Evolutionary conservation across 2,329 filamentous ascomycete genomes (phyloP).

Genomic region (Fusarium secorum): DNA sequence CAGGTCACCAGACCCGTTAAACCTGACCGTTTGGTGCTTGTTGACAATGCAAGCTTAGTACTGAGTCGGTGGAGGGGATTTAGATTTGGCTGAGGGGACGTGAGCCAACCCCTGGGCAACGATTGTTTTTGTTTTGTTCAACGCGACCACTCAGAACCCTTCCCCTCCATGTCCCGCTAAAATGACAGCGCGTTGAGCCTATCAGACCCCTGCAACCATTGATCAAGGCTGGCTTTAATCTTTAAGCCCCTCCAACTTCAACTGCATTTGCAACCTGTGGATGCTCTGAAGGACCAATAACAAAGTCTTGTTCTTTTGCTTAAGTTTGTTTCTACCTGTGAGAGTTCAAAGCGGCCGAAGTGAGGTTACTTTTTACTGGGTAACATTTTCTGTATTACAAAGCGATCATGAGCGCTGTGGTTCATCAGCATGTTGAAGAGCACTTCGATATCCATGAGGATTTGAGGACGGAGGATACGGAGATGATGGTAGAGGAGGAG

Average conservation of each 20-base stretch:
- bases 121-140: constrained; percentile 49
- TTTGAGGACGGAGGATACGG: constrained; percentile 58
- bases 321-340: neutral
- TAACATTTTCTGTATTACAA: neutral
- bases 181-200: constrained; percentile 30
- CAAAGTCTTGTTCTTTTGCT: constrained; percentile 5
- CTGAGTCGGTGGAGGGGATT: constrained; percentile 27
- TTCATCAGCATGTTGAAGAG: constrained; percentile 45
- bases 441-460: constrained; percentile 61
- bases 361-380: neutral
- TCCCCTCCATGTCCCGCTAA: constrained; percentile 41
- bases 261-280: constrained; percentile 6
- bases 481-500: constrained; percentile 57
- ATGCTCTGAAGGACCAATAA: constrained; percentile 9
- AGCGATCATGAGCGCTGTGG: constrained; percentile 35
- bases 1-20: constrained; percentile 18
- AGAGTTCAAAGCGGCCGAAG: neutral
- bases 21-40: constrained; percentile 27
- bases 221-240: constrained; percentile 4
- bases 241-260: constrained; percentile 36
- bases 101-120: constrained; percentile 35
- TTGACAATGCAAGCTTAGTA: constrained; percentile 13
- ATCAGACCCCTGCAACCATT: constrained; percentile 37
- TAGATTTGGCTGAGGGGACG: constrained; percentile 23
- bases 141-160: constrained; percentile 36